These are phyloP conservation scores for Naganishia vaughanmartiniae DNA, from an alignment of 768 basidiomycete species.

Conservation along the genomic window DNA sequence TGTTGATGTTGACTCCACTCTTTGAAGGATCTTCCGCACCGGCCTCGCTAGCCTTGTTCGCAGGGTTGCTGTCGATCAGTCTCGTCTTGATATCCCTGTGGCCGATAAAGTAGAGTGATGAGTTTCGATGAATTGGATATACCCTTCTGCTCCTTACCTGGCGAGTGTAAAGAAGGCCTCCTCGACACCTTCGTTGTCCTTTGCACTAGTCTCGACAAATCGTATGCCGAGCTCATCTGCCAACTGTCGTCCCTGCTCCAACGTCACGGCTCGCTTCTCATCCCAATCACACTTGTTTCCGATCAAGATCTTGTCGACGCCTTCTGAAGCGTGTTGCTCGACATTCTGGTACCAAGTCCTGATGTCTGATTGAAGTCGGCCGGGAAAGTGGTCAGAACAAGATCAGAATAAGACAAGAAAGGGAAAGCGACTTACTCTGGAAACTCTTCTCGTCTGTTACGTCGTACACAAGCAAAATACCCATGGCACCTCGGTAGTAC, in stretches of 20 bases:
- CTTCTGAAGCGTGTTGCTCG: constrained; percentile 97
- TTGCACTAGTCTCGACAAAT: constrained; percentile 97
- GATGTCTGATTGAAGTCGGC: constrained; percentile 64
- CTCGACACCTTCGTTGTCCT: constrained; percentile 95
- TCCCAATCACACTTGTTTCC: constrained; percentile 99
- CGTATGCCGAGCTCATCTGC: constrained; percentile 90
- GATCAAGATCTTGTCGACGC: constrained; percentile 98
- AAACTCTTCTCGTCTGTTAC: constrained; percentile 85
- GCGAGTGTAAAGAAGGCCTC: constrained; percentile 97
- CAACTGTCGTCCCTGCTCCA: constrained; percentile 86
- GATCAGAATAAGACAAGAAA: not conserved
- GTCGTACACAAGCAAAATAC: constrained; percentile 94
- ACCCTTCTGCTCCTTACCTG: constrained; percentile 60
- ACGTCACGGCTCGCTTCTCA: constrained; percentile 87
- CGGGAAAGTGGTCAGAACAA: not conserved
- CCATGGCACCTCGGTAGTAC: constrained; percentile 99
- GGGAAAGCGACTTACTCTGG: constrained; percentile 70
- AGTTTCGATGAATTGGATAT: not conserved
- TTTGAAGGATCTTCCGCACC: constrained; percentile 40
- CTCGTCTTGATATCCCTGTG: constrained; percentile 89
- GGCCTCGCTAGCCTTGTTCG: constrained; percentile 37
- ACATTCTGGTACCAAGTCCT: constrained; percentile 97
- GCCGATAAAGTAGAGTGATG: not conserved
- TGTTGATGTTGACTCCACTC: constrained; percentile 44
- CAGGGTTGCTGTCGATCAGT: constrained; percentile 75